Percentiles rank a stretch among this genome's conserved stretches.
phyloP scores from a whole-genome alignment of 345 rosid genomes.

The Arabidopsis suecica region DNA sequence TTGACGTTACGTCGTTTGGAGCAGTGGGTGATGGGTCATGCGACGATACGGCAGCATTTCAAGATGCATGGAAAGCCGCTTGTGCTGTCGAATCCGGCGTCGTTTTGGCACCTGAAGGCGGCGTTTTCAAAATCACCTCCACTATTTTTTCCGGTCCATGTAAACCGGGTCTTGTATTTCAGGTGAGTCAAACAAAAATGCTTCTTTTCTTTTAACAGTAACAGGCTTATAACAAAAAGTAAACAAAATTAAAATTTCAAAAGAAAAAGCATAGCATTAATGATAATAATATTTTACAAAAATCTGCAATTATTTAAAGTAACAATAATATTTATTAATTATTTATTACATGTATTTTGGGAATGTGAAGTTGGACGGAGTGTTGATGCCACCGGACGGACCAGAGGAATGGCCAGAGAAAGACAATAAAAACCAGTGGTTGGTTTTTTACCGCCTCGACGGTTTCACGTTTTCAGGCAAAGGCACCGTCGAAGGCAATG shows the following conservation, averaged over 20 bases:
- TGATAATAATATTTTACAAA: no score
- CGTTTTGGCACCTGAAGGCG: slow-evolving; percentile 69
- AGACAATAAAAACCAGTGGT: slow-evolving; percentile 86
- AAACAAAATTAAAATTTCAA: no score
- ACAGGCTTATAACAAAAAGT: no score
- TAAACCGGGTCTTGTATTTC: slow-evolving; percentile 78
- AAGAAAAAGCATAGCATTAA: no score
- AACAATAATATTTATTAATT: no score
- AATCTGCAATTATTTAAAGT: no score
- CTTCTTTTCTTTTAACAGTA: no score
- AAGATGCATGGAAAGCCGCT: slow-evolving; percentile 86
- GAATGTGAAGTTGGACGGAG: slow-evolving; percentile 68
- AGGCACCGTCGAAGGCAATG: slow-evolving; percentile 95
- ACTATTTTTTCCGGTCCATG: slow-evolving; percentile 95
- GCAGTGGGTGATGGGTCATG: slow-evolving; percentile 86
- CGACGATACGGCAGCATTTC: slow-evolving; percentile 84
- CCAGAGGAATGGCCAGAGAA: slow-evolving; percentile 83
- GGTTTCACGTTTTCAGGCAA: slow-evolving; percentile 68
- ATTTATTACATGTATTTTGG: neutral
- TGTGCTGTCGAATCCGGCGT: slow-evolving; percentile 74
- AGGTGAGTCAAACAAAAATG: slow-evolving; percentile 35
- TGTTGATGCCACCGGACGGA: slow-evolving; percentile 89
- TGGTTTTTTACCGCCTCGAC: slow-evolving; percentile 79
- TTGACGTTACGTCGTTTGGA: slow-evolving; percentile 75
- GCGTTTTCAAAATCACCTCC: slow-evolving; percentile 75